Conservation (phyloP, 495 filamentous ascomycete species). For the Tuber calosporum region DNA sequence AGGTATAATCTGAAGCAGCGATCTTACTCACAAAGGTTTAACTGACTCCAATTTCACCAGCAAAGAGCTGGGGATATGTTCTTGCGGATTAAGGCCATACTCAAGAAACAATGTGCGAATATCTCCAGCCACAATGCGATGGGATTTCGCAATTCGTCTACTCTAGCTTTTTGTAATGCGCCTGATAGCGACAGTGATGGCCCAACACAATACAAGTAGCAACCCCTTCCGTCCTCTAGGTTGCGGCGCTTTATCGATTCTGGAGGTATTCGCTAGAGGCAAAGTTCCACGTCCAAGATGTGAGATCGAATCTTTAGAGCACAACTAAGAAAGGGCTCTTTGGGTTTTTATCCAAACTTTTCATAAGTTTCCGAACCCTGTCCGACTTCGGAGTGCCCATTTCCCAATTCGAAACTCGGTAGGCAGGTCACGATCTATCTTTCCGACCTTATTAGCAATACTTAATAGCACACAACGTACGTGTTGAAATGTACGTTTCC, state of each 20-base stretch:
- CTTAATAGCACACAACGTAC: neutral
- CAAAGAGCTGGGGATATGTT: neutral
- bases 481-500: too few species aligned
- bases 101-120: neutral
- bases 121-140: neutral
- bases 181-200: neutral
- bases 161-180: neutral
- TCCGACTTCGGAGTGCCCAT: neutral
- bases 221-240: neutral
- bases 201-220: neutral
- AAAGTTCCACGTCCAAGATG: neutral
- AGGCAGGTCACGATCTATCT: neutral
- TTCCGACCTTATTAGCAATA: neutral
- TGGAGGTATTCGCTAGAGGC: neutral
- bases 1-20: neutral
- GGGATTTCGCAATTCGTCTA: neutral
- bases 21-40: neutral
- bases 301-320: neutral
- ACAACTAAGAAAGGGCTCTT: too few species aligned
- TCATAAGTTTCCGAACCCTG: too few species aligned
- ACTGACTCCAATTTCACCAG: neutral
- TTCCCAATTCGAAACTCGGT: neutral
- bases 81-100: neutral
- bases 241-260: neutral
- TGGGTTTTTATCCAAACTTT: too few species aligned